Percentiles rank a stretch among this genome's conserved stretches.
Evolutionary conservation across 2,329 filamentous ascomycete genomes (phyloP).

Genomic region (Penicillium sp.): DNA sequence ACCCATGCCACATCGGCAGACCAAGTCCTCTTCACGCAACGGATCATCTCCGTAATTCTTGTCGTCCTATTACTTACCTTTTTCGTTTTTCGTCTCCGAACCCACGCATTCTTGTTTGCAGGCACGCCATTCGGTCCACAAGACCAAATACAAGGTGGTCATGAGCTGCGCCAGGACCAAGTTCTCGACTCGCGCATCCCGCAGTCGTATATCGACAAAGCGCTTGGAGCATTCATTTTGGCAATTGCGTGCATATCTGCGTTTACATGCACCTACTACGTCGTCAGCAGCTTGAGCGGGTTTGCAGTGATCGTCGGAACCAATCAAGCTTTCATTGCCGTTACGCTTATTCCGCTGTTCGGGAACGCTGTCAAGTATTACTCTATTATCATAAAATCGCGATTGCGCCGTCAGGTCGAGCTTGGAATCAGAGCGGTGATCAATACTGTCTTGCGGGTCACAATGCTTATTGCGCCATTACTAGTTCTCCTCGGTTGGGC

Average conservation of each 20-base stretch:
- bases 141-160: background rate
- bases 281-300: conserved; percentile 10
- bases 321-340: conserved; percentile 9
- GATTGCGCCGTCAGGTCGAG: conserved; percentile 10
- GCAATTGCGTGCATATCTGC: conserved; percentile 1
- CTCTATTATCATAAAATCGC: conserved; percentile 10
- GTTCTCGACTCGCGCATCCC: background rate
- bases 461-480: conserved; percentile 15
- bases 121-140: conserved; percentile 10
- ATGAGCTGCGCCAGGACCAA: background rate
- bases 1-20: conserved; percentile 5
- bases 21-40: conserved; percentile 12
- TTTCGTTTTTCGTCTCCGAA: conserved; percentile 16
- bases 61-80: conserved; percentile 11
- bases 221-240: conserved; percentile 1
- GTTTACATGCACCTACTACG: conserved; percentile 6
- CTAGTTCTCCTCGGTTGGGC: conserved; percentile 16
- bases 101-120: conserved; percentile 18
- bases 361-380: conserved; percentile 16
- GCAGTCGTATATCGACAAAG: background rate
- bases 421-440: conserved; percentile 16
- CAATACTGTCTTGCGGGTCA: conserved; percentile 15
- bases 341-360: conserved; percentile 13
- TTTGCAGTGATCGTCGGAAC: conserved; percentile 4
- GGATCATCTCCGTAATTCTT: conserved; percentile 10